These are phyloP conservation scores for Pyrenophora seminiperda DNA, from an alignment of 2,329 filamentous ascomycete species.

Conservation along the genomic window DNA sequence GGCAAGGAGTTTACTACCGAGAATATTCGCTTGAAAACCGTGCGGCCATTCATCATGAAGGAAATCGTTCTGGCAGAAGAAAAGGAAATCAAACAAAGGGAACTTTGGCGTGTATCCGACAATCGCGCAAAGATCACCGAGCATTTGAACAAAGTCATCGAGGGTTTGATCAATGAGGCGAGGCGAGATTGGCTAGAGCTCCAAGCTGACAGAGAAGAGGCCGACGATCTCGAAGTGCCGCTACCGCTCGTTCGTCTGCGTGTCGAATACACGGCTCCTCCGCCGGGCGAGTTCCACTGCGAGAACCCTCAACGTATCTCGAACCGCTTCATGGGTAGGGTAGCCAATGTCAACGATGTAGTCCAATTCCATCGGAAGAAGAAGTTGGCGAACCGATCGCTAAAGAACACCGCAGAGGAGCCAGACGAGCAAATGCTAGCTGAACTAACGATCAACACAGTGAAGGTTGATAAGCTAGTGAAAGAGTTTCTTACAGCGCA, in stretches of 20 bases:
- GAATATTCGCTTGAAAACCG: slow-evolving; percentile 81
- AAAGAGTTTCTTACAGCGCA: slow-evolving; percentile 85
- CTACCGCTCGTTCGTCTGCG: slow-evolving; percentile 85
- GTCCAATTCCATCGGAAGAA: slow-evolving; percentile 94
- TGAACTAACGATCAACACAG: slow-evolving; percentile 68
- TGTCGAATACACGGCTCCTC: slow-evolving; percentile 85
- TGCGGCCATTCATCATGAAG: slow-evolving; percentile 86
- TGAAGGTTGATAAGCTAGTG: slow-evolving; percentile 89
- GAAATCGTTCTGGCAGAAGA: slow-evolving; percentile 81
- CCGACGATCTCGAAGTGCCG: slow-evolving; percentile 67
- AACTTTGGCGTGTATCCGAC: slow-evolving; percentile 78
- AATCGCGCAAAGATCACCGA: slow-evolving; percentile 81
- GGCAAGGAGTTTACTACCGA: slow-evolving; percentile 81
- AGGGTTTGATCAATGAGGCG: slow-evolving; percentile 86
- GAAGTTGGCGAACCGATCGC: slow-evolving; percentile 54
- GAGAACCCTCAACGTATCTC: slow-evolving; percentile 98
- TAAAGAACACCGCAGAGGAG: slow-evolving; percentile 61
- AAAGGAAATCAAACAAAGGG: slow-evolving; percentile 74
- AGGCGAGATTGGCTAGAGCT: slow-evolving; percentile 77
- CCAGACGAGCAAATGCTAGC: slow-evolving; percentile 68
- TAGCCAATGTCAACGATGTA: slow-evolving; percentile 93
- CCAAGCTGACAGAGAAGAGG: slow-evolving; percentile 61
- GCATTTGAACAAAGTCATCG: slow-evolving; percentile 76
- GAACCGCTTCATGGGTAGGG: slow-evolving; percentile 84
- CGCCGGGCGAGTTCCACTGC: slow-evolving; percentile 83